Evolutionary conservation across 371 early-diverging fungal species (phyloP), one percentile per base, ranked within the genome.

Genomic region (Mucor sp.): DNA sequence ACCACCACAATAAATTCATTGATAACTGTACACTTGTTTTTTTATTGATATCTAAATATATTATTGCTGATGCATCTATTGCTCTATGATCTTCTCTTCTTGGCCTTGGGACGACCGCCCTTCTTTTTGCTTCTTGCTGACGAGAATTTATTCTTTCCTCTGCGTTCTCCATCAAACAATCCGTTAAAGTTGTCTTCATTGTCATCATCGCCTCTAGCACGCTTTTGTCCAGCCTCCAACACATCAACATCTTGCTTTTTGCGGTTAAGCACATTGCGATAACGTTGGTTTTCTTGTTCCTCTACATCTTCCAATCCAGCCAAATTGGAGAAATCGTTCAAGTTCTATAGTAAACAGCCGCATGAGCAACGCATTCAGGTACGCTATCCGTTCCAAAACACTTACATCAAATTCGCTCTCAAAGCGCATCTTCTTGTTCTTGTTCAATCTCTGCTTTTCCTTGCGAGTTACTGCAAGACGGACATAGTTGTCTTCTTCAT

Each of bases 401-500:
- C 81, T 68, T 78, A 90, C 93, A 69, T 90, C 89, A 76, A 97
- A 94, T 82, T 97, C 97, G 74, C 94, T 91, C 43, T 92, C 89
- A 56, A 95, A 89, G 6, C 88, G 84, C 67, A 81, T 81, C 50
- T 86, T 68, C 55, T 86, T 87, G 53, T 76, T 79, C 25, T 87
- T 85, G 47, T 89, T 78, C 62, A 93, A 57, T 61, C 86, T 80
- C 69, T 85, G 82, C 78, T 90, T 86, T 63, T 96, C 94, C 75
- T 92, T 91, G 71, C 90, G 89, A 47, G 91, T 90, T 30, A 91
- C 65, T 55, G 84, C 80, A 35, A 95, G 74, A 66, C 98, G 90
- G 50, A 90, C 87, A 74, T 95, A 96, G 75, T 95, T 95, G 33
- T 93, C 92, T 78, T 97, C 96, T 81, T 98, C 98, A 69, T 92